These are phyloP conservation scores for Hibiscus syriacus DNA, from an alignment of 345 rosid species.

Conservation along the genomic window DNA sequence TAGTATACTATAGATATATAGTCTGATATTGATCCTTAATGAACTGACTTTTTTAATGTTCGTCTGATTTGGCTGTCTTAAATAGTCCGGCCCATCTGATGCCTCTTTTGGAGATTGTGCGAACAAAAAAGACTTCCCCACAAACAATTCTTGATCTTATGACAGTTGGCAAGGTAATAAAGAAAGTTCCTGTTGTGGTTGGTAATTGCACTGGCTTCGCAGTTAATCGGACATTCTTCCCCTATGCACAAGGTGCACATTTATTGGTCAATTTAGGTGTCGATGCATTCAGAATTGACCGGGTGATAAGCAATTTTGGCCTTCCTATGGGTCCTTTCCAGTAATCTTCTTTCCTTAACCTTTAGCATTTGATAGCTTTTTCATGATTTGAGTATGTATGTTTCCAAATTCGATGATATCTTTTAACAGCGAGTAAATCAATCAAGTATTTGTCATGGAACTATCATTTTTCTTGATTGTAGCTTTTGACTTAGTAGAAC, in stretches of 20 bases:
- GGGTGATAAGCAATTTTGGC: conserved; percentile 70
- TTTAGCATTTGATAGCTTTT: neutral
- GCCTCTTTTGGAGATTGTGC: conserved; percentile 95
- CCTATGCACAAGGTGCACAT: conserved; percentile 69
- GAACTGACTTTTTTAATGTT: neutral
- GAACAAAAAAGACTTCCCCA: conserved; percentile 72
- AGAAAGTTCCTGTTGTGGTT: conserved; percentile 93
- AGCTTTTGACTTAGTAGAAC: neutral
- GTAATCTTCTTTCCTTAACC: conserved; percentile 43
- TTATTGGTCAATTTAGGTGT: conserved; percentile 70
- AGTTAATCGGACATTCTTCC: conserved; percentile 86
- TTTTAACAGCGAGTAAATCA: neutral
- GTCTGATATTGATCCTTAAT: neutral
- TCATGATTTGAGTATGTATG: neutral
- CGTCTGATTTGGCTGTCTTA: conserved; percentile 11
- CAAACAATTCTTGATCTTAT: conserved; percentile 90
- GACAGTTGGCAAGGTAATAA: conserved; percentile 72
- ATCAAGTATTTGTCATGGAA: neutral
- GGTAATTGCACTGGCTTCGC: conserved; percentile 97
- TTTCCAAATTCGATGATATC: neutral
- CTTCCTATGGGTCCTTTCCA: conserved; percentile 91
- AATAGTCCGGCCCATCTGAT: conserved; percentile 93
- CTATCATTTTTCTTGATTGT: neutral
- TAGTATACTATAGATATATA: neutral
- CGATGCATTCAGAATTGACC: conserved; percentile 86